These are phyloP conservation scores for Cercospora sp. DNA, from an alignment of 2,329 filamentous ascomycete genomes.

Conservation along the genomic window DNA sequence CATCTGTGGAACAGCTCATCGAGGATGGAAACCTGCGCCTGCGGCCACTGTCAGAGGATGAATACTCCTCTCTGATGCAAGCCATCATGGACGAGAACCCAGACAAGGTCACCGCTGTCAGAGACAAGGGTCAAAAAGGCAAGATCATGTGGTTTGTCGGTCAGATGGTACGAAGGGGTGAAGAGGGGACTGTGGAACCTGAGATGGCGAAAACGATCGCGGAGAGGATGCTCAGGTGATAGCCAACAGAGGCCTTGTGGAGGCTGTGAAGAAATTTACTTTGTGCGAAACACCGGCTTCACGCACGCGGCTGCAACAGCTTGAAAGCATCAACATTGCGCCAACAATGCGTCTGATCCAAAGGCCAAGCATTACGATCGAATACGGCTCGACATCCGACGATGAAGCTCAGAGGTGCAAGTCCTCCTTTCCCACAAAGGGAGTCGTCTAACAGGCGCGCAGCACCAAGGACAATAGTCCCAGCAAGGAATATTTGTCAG, in stretches of 20 bases:
- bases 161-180: constrained; percentile 64
- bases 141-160: constrained; percentile 69
- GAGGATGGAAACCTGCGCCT: constrained; percentile 58
- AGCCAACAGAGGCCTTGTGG: background rate
- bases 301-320: background rate
- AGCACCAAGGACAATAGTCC: background rate
- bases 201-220: constrained; percentile 58
- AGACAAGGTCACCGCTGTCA: constrained; percentile 60
- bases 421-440: no score
- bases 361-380: background rate
- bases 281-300: background rate
- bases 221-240: constrained; percentile 43
- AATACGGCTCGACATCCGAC: background rate
- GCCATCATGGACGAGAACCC: constrained; percentile 56
- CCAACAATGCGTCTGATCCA: background rate
- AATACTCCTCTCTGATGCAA: constrained; percentile 58
- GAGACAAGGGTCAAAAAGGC: constrained; percentile 59
- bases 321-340: background rate
- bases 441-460: no score
- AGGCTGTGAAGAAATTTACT: background rate
- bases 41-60: constrained; percentile 54
- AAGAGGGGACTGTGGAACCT: constrained; percentile 63
- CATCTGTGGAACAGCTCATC: constrained; percentile 55
- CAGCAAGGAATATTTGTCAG: background rate
- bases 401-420: background rate